These are phyloP conservation scores for Cicer chorassanicum DNA, from an alignment of 306 rosid species.

Conservation along the genomic window DNA sequence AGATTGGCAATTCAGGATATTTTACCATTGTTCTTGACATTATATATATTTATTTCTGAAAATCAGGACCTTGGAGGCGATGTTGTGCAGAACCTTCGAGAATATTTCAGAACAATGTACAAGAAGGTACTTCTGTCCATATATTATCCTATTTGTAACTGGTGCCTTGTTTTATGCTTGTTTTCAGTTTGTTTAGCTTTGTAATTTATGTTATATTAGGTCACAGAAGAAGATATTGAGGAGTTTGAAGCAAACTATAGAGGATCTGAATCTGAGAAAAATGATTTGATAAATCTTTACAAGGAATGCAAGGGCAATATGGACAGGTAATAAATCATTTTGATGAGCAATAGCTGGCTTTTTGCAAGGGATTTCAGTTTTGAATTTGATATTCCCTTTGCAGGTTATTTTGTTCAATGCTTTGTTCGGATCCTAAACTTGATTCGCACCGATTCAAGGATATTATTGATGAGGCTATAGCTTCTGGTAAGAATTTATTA, in stretches of 20 bases:
- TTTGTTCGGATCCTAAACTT: slow-evolving; percentile 87
- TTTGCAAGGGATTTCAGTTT: slow-evolving; percentile 20
- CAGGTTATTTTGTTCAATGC: slow-evolving; percentile 95
- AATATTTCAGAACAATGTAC: slow-evolving; percentile 66
- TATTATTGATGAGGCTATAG: slow-evolving; percentile 71
- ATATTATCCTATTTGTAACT: slow-evolving; percentile 21
- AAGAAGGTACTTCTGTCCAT: slow-evolving; percentile 61
- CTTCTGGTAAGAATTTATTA: slow-evolving; percentile 57
- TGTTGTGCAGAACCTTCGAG: slow-evolving; percentile 63
- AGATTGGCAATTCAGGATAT: slow-evolving; percentile 22
- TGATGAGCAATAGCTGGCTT: slow-evolving; percentile 5
- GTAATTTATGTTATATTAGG: slow-evolving; percentile 51
- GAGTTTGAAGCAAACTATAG: slow-evolving; percentile 86
- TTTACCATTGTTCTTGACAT: slow-evolving; percentile 16
- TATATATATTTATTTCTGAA: slow-evolving; percentile 26
- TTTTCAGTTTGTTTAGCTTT: slow-evolving; percentile 10
- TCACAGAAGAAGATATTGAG: slow-evolving; percentile 82
- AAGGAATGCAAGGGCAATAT: slow-evolving; percentile 79
- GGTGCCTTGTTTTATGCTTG: background rate
- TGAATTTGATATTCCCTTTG: slow-evolving; percentile 44
- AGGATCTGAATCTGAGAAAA: slow-evolving; percentile 85
- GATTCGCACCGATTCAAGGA: slow-evolving; percentile 89
- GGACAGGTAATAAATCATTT: slow-evolving; percentile 59
- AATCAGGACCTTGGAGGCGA: slow-evolving; percentile 84
- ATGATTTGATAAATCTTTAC: slow-evolving; percentile 71